phyloP scores from a whole-genome alignment of 176 grass and related monocot species.

The Cenchrus americanus region DNA sequence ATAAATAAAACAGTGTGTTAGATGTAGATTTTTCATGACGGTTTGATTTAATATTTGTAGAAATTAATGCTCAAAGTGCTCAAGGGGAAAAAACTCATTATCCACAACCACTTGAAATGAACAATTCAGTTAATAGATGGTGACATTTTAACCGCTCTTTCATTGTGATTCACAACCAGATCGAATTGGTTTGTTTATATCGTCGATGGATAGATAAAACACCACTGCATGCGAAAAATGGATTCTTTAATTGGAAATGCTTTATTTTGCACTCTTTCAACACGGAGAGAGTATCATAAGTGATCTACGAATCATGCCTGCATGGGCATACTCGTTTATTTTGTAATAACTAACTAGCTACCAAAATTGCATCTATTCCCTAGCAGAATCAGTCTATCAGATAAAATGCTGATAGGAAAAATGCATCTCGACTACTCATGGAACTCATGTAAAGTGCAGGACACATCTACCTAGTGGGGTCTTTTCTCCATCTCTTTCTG shows the following conservation, averaged over 20 bases:
- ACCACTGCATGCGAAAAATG: background rate
- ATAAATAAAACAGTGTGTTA: background rate
- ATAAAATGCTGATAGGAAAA: background rate
- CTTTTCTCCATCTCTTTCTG: slow-evolving; percentile 1
- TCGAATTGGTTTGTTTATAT: background rate
- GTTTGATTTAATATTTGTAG: background rate
- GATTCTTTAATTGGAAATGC: slow-evolving; percentile 31
- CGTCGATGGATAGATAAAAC: background rate
- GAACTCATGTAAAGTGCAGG: slow-evolving; percentile 24
- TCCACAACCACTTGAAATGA: background rate
- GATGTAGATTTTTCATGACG: background rate
- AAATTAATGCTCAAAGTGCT: background rate
- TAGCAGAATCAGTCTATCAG: slow-evolving; percentile 29
- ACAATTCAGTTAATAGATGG: background rate
- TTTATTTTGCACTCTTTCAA: slow-evolving; percentile 29
- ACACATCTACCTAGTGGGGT: slow-evolving; percentile 12
- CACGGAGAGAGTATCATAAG: slow-evolving; percentile 5
- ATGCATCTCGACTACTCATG: slow-evolving; percentile 9
- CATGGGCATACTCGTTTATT: slow-evolving; percentile 6
- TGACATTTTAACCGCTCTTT: slow-evolving; percentile 1
- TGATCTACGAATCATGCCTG: slow-evolving; percentile 1
- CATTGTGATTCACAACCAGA: slow-evolving; percentile 27
- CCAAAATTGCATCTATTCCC: slow-evolving; percentile 26
- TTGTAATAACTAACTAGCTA: slow-evolving; percentile 21
- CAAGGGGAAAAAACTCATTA: background rate